phyloP scores from a whole-genome alignment of 495 filamentous ascomycete genomes.

The Pyrenopolyporus hunteri region DNA sequence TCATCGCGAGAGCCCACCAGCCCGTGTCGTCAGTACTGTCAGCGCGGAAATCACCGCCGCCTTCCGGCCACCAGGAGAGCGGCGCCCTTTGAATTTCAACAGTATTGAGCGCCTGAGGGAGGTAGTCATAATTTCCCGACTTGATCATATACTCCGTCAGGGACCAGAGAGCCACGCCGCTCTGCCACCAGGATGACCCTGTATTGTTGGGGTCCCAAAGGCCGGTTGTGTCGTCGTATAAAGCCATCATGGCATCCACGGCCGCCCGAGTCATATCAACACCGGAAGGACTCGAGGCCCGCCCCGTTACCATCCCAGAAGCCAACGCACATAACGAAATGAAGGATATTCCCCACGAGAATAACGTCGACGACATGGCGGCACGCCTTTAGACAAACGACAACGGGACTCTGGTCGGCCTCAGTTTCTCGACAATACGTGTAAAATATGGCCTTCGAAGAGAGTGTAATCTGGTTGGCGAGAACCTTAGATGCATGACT shows the following conservation, averaged over 20 bases:
- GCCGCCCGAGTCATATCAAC: constrained; percentile 28
- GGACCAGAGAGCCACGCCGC: constrained; percentile 47
- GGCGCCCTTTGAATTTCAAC: constrained; percentile 45
- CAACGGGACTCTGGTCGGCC: not conserved
- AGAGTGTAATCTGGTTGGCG: not conserved
- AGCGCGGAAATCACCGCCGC: constrained; percentile 55
- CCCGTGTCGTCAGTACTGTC: constrained; percentile 70
- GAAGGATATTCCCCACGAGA: constrained; percentile 10
- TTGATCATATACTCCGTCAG: constrained; percentile 49
- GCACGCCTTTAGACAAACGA: not conserved
- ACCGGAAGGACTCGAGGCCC: not conserved
- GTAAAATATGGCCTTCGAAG: not conserved
- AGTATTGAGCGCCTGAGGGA: constrained; percentile 41
- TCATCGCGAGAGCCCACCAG: constrained; percentile 72
- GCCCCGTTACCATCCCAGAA: not conserved
- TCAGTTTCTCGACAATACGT: not conserved
- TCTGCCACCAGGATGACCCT: constrained; percentile 49
- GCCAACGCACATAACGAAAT: constrained; percentile 1
- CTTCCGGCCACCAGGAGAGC: constrained; percentile 47
- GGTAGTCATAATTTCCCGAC: constrained; percentile 41
- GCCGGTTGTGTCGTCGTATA: constrained; percentile 43
- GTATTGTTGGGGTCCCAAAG: constrained; percentile 45
- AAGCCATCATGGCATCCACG: constrained; percentile 49
- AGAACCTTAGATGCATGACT: not conserved
- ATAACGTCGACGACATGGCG: constrained; percentile 11